Conservation (phyloP, 345 rosid species). For the Aethionema arabicum region DNA sequence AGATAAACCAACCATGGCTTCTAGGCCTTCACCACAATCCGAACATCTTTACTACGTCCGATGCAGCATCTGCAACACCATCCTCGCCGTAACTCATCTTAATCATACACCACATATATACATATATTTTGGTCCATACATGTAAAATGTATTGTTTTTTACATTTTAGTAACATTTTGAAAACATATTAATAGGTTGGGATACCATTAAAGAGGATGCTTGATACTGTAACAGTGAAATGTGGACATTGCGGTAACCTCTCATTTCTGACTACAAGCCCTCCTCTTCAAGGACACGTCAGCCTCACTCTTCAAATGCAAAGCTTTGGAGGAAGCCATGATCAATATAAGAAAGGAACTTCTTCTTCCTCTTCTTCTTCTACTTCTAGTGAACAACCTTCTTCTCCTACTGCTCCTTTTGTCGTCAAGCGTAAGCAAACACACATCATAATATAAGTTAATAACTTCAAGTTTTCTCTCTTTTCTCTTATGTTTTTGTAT, state of each 20-base stretch:
- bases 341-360: constrained; percentile 57
- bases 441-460: not conserved
- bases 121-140: constrained; percentile 6
- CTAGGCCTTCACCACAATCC: constrained; percentile 48
- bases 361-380: constrained; percentile 70
- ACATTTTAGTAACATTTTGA: not conserved
- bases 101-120: constrained; percentile 1
- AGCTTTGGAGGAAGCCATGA: constrained; percentile 54
- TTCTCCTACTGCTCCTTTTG: constrained; percentile 81
- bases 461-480: not conserved
- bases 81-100: constrained; percentile 82
- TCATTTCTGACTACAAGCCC: constrained; percentile 87
- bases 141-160: constrained; percentile 5
- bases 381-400: constrained; percentile 65
- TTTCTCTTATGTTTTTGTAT: not conserved
- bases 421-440: constrained; percentile 68
- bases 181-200: constrained; percentile 59
- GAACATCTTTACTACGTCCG: constrained; percentile 96
- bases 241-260: constrained; percentile 94
- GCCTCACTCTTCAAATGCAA: constrained; percentile 65
- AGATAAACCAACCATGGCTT: constrained; percentile 64
- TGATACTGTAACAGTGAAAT: constrained; percentile 94
- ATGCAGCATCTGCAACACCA: constrained; percentile 97
- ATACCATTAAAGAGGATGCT: constrained; percentile 86
- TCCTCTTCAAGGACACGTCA: constrained; percentile 73